Percentiles rank a stretch among this genome's conserved stretches.
phyloP scores from a whole-genome alignment of 2,329 filamentous ascomycete genomes.

The Cladosporium sp. region DNA sequence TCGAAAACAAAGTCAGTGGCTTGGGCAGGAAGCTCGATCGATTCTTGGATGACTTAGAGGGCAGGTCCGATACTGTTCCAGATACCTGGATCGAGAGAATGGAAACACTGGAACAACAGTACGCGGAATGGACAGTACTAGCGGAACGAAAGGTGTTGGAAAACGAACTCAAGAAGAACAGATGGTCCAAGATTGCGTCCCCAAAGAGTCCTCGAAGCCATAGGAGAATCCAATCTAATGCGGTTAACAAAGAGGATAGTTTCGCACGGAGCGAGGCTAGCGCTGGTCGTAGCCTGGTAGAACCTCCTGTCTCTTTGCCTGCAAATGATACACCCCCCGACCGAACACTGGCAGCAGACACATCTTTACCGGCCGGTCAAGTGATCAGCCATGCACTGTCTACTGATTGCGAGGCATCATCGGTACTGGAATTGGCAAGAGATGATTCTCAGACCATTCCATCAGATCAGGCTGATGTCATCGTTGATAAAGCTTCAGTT shows the following conservation, averaged over 20 bases:
- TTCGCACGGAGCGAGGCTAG: not conserved
- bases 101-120: slow-evolving; percentile 72
- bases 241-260: not conserved
- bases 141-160: slow-evolving; percentile 72
- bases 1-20: slow-evolving; percentile 65
- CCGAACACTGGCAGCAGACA: not conserved
- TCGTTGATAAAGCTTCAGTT: not conserved
- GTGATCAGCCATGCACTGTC: not conserved
- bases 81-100: slow-evolving; percentile 83
- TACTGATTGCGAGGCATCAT: not conserved
- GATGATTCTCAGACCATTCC: slow-evolving; percentile 3
- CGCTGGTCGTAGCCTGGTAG: not conserved
- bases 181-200: not conserved
- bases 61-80: slow-evolving; percentile 75
- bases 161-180: slow-evolving; percentile 44
- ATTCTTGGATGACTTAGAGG: slow-evolving; percentile 84
- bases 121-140: slow-evolving; percentile 73
- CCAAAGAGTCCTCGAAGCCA: not conserved
- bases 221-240: too few relatives aligned
- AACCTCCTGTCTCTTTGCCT: not conserved
- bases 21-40: slow-evolving; percentile 72
- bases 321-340: not conserved
- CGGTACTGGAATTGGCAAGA: not conserved
- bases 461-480: not conserved
- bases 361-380: not conserved